phyloP scores from a whole-genome alignment of 139 green algal species.

The Chlorella sp. region DNA sequence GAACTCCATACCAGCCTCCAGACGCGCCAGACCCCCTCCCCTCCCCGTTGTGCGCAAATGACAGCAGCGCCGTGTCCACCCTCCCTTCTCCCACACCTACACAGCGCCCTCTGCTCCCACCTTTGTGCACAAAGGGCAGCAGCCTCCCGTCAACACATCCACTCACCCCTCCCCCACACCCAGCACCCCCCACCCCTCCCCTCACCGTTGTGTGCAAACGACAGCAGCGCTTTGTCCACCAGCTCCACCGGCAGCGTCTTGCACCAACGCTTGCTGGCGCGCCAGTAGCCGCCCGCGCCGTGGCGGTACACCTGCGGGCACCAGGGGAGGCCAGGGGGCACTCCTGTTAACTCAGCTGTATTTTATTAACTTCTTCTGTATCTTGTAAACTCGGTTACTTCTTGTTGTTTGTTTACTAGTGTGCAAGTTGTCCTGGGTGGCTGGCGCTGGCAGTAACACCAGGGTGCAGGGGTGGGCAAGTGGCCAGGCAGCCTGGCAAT shows the following conservation, averaged over 20 bases:
- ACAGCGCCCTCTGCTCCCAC: constrained; percentile 22
- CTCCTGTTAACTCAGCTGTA: neutral
- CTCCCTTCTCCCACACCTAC: neutral
- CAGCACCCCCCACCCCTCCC: neutral
- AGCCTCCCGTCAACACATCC: neutral
- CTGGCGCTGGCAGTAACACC: too few species aligned
- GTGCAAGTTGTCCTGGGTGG: too few species aligned
- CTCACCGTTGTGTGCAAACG: constrained; percentile 79
- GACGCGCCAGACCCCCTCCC: too few species aligned
- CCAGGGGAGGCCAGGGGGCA: neutral
- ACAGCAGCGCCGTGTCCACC: neutral
- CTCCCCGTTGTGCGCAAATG: too few species aligned
- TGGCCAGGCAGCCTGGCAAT: neutral
- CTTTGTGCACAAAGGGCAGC: constrained; percentile 58
- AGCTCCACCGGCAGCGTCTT: constrained; percentile 68
- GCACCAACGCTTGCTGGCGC: constrained; percentile 74
- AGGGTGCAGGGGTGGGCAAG: neutral
- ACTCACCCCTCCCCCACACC: neutral
- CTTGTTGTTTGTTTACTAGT: too few species aligned
- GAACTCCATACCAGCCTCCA: too few species aligned
- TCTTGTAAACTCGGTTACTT: too few species aligned
- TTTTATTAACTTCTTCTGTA: too few species aligned
- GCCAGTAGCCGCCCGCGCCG: neutral
- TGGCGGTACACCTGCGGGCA: neutral
- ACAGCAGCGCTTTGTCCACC: constrained; percentile 68